Percentiles rank a stretch among this genome's conserved stretches.
Conservation (phyloP, 768 basidiomycete species). For the Lentinula raphanica region DNA sequence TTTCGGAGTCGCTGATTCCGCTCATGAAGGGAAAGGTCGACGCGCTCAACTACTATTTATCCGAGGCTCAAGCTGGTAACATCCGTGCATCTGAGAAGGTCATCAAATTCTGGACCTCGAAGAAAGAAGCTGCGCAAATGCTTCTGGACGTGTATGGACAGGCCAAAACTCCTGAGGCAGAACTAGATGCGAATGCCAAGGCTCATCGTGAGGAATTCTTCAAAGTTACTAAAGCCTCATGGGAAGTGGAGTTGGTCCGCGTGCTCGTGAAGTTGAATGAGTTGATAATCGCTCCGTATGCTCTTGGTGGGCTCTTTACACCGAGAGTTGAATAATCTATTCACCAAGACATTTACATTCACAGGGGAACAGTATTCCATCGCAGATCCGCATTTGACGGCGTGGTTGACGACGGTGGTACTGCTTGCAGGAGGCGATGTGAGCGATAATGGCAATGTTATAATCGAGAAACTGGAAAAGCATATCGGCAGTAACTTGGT, state of each 20-base stretch:
- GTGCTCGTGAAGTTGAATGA: constrained; percentile 44
- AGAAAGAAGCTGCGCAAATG: constrained; percentile 37
- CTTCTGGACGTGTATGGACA: constrained; percentile 42
- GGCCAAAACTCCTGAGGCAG: constrained; percentile 33
- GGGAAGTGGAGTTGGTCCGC: constrained; percentile 45
- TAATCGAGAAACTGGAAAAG: constrained; percentile 46
- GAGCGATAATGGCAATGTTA: constrained; percentile 45
- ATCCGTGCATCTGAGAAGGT: constrained; percentile 59
- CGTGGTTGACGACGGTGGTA: constrained; percentile 66
- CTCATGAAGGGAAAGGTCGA: constrained; percentile 42
- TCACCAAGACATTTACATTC: not conserved
- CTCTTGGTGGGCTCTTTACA: constrained; percentile 45
- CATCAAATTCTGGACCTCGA: constrained; percentile 55
- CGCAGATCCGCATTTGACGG: constrained; percentile 75
- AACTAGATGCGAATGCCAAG: constrained; percentile 35
- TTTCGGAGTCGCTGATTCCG: constrained; percentile 39
- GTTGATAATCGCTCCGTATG: constrained; percentile 59
- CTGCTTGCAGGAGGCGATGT: constrained; percentile 48
- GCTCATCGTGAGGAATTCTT: constrained; percentile 46
- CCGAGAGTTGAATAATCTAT: not conserved
- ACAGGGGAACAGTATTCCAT: constrained; percentile 79
- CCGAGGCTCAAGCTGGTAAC: constrained; percentile 43
- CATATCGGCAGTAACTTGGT: constrained; percentile 41
- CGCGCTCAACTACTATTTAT: constrained; percentile 44
- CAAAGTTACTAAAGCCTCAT: constrained; percentile 40